phyloP scores from a whole-genome alignment of 345 rosid genomes.

The Carallia pectinifolia region DNA sequence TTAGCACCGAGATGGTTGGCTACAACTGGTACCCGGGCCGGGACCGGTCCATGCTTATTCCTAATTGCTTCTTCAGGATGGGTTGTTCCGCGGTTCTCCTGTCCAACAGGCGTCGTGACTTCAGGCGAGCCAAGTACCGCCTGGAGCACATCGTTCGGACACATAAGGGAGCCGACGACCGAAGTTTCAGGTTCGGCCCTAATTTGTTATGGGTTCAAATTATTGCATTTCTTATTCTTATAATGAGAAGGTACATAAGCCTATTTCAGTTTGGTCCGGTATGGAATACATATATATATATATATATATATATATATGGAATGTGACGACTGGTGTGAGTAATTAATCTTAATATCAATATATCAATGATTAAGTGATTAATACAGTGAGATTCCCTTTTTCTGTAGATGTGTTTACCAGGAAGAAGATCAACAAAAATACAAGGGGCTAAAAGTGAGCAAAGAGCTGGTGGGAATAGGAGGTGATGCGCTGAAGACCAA shows the following conservation, averaged over 20 bases:
- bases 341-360: neutral
- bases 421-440: conserved; percentile 80
- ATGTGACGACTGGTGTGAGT: too few species aligned
- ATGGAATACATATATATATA: too few species aligned
- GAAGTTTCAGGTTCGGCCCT: conserved; percentile 74
- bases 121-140: conserved; percentile 68
- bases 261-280: too few species aligned
- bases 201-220: neutral
- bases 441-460: conserved; percentile 77
- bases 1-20: conserved; percentile 92
- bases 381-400: neutral
- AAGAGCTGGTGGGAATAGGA: conserved; percentile 78
- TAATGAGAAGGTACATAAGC: too few species aligned
- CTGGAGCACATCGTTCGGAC: conserved; percentile 90
- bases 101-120: conserved; percentile 81
- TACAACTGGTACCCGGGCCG: conserved; percentile 82
- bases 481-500: conserved; percentile 92
- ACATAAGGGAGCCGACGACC: conserved; percentile 90
- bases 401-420: conserved; percentile 65
- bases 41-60: conserved; percentile 81
- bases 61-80: conserved; percentile 88
- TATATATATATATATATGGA: too few species aligned
- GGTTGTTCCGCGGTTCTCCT: conserved; percentile 82
- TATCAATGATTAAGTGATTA: neutral
- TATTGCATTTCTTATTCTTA: too few species aligned